Evolutionary conservation across 2,329 filamentous ascomycete genomes (phyloP), one percentile per base, ranked within the genome.

Genomic region (Cryphonectria japonica): DNA sequence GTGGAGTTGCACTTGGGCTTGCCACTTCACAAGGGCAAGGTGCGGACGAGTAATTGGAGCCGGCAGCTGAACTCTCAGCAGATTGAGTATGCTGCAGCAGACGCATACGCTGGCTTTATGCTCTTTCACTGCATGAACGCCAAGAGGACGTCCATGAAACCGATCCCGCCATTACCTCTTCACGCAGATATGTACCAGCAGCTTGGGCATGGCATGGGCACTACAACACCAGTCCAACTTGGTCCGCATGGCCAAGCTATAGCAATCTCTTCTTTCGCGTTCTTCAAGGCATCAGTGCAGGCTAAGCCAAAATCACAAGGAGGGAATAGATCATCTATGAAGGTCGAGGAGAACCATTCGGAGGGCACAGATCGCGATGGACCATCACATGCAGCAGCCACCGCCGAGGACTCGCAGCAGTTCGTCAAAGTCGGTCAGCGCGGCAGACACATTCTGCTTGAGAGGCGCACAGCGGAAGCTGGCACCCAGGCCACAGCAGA

Each of bases 101-200:
- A 97, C 79, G 91, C 93, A 0, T 98, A 97, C 78, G 94, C 93
- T 72, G 88, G 90, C 62, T 80, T 92, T 14, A 91, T 93, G 70
- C 82, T 98, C 1, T 97, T 89, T 76, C 84, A 93, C 73, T 85
- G 86, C 0, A 82, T 97, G 63, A 91, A 98, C 69, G 81, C 87
- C 62, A 88, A 92, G 76, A 86, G 95, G 16, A 83, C 87, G 74
- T 82, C 83, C 13, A 83, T 97, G 73, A 80, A 88, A 14, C 94
- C 94, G 2, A 85, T 82, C 2, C 95, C 94, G 6, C 92, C 92
- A 2, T 83, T 88, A 8, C 94, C 94, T 0, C 84, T 86, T 19
- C 86, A 89, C 75, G 90, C 88, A 3, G 94, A 97, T 77, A 83
- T 90, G 3, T 85, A 90, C 60, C 76, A 87, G 29, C 89, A 91